phyloP scores from a whole-genome alignment of 805 yeast species.

The Wickerhamomyces xylosicus region DNA sequence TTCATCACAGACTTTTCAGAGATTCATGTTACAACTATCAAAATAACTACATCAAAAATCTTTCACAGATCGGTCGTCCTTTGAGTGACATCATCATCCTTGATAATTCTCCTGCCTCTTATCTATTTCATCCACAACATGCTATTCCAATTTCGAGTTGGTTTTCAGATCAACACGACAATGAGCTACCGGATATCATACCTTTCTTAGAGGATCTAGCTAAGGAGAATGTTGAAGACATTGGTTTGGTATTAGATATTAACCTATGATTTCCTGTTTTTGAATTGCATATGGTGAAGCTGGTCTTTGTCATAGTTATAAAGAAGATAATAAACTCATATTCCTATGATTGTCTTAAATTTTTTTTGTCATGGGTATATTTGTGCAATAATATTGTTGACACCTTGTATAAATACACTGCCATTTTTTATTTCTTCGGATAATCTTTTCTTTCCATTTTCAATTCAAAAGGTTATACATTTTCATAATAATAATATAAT shows the following conservation, averaged over 20 bases:
- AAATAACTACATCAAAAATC: constrained; percentile 89
- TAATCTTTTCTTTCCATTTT: not conserved
- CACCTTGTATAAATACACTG: too few relatives aligned
- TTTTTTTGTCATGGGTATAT: too few relatives aligned
- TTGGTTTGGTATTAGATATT: constrained; percentile 77
- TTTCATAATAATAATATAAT: too few relatives aligned
- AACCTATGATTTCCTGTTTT: constrained; percentile 20
- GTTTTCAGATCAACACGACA: constrained; percentile 97
- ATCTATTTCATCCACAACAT: constrained; percentile 94
- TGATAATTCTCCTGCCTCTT: constrained; percentile 98
- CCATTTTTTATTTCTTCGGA: not conserved
- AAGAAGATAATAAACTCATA: too few relatives aligned
- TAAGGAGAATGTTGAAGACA: constrained; percentile 64
- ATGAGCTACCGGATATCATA: constrained; percentile 82
- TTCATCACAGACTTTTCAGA: constrained; percentile 89
- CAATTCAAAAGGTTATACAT: not conserved
- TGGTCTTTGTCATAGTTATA: not conserved
- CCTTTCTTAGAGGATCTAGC: constrained; percentile 88
- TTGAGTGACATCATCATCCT: constrained; percentile 75
- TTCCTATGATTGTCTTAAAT: too few relatives aligned
- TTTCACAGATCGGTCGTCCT: constrained; percentile 92
- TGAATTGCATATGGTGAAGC: not conserved
- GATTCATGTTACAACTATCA: constrained; percentile 91
- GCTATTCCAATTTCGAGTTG: constrained; percentile 95
- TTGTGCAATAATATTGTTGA: too few relatives aligned